Percentiles rank a stretch among this genome's conserved stretches.
Conservation (phyloP, 805 yeast genomes). For the Lachancea lanzarotensis region DNA sequence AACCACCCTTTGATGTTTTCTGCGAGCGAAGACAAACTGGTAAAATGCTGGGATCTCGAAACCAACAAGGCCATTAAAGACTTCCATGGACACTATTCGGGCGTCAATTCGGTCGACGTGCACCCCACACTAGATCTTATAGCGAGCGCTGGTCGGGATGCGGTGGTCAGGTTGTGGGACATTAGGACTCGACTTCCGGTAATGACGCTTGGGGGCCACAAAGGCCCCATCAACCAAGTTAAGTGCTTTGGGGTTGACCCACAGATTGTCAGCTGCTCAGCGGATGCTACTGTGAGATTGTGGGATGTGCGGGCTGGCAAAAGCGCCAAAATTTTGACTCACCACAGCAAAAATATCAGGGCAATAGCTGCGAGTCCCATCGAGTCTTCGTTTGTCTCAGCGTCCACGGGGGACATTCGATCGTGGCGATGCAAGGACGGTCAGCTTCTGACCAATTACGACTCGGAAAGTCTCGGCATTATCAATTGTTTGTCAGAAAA, state of each 20-base stretch:
- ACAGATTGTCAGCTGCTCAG: conserved; percentile 74
- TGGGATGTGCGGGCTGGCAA: conserved; percentile 84
- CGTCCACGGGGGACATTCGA: conserved; percentile 71
- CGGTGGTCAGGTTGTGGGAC: conserved; percentile 89
- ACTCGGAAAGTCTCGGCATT: conserved; percentile 36
- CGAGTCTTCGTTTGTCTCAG: conserved; percentile 72
- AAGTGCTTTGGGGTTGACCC: conserved; percentile 69
- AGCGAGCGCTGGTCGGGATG: conserved; percentile 85
- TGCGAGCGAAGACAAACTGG: conserved; percentile 88
- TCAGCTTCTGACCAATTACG: conserved; percentile 52
- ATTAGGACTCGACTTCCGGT: conserved; percentile 71
- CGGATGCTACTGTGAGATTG: conserved; percentile 77
- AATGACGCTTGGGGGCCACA: conserved; percentile 77
- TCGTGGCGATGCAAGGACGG: conserved; percentile 85
- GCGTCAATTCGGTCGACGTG: conserved; percentile 73
- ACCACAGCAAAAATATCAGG: conserved; percentile 77
- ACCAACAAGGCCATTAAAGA: conserved; percentile 73
- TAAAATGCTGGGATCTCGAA: conserved; percentile 95
- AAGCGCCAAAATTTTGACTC: conserved; percentile 65
- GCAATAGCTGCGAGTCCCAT: conserved; percentile 61
- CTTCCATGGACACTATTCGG: conserved; percentile 91
- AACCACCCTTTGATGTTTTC: conserved; percentile 84
- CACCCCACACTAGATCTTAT: conserved; percentile 83
- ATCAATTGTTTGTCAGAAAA: conserved; percentile 66
- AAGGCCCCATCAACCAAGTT: conserved; percentile 64